Evolutionary conservation across 2,329 filamentous ascomycete genomes (phyloP), one percentile per base, ranked within the genome.

Genomic region (Aureobasidium sp.): DNA sequence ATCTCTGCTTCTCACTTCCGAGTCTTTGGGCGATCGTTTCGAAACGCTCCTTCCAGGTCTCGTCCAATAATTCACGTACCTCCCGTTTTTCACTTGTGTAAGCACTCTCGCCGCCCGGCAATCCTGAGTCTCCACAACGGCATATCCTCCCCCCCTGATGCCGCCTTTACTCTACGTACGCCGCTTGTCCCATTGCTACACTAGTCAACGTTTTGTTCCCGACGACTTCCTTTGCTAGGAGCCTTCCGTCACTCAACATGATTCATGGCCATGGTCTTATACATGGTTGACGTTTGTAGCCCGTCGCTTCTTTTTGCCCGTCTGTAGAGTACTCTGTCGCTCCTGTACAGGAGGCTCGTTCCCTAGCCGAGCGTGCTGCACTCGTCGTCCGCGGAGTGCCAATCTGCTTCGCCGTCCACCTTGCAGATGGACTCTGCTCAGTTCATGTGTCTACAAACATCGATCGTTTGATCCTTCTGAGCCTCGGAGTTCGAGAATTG

Each of bases 231-330:
- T 12, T n/a, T 34, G 39, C 53, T 57, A 46, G 27, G 29, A 46
- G 4, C 46, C n/a, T 27, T 20, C 53, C 39, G 29, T 46, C n/a
- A 17, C 20, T 26, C 41, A n/a, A 57, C 53, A 57, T 20, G 53
- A 57, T 46, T 57, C 53, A 57, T 46, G 17, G 41, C 10, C n/a
- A 39, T 20, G 15, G 17, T 57, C 53, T 57, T 57, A 57, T 57
- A 57, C 53, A 57, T 57, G 53, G 39, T n/a, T 36, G 41, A 36
- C 53, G 5, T 26, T n/a, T 36, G 17, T 12, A 46, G 17, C n/a
- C 24, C 37, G 26, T 57, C 53, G 53, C 39, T 57, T 57, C 39
- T 44, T 46, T 46, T 57, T 36, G 27, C 53, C 53, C 17, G 26
- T n/a, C 26, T 48, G 46, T 27, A n/a, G 20, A 7, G 8, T 48